phyloP scores from a whole-genome alignment of 1,284 basidiomycete species.

The Austroboletus niveus region DNA sequence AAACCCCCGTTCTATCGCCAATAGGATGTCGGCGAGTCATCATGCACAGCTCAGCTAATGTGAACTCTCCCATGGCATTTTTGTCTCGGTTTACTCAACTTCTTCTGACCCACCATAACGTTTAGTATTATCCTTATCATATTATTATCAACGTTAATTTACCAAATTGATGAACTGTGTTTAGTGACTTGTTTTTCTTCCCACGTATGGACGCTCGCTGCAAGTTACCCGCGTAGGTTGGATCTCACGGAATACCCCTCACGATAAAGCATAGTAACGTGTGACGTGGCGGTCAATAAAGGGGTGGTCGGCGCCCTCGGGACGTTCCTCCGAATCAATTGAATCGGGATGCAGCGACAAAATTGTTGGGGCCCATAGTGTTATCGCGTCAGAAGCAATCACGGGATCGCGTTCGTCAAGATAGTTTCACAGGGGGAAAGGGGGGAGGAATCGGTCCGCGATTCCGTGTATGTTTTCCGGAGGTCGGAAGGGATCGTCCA shows the following conservation, averaged over 20 bases:
- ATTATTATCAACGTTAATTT: too few relatives aligned
- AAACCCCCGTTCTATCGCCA: not conserved
- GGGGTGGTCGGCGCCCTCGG: not conserved
- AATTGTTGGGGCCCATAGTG: not conserved
- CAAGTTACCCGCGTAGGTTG: not conserved
- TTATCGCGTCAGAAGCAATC: not conserved
- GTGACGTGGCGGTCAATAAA: slow-evolving; percentile 20
- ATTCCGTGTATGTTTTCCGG: slow-evolving; percentile 2
- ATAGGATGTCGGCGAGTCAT: not conserved
- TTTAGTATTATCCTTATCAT: not conserved
- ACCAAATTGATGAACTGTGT: too few relatives aligned
- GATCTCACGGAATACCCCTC: not conserved
- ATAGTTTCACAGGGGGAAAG: not conserved
- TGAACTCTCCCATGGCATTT: not conserved
- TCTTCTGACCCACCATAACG: not conserved
- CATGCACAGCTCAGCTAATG: not conserved
- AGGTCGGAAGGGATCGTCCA: slow-evolving; percentile 8
- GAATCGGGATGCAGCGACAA: not conserved
- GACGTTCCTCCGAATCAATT: not conserved
- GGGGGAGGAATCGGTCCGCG: slow-evolving; percentile 3
- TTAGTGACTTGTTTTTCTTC: not conserved
- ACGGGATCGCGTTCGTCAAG: not conserved
- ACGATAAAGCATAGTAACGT: not conserved
- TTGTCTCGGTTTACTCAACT: not conserved
- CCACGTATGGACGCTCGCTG: slow-evolving; percentile 2